phyloP scores from a whole-genome alignment of 371 early-diverging fungal species.

The Apophysomyces trapeziformis region DNA sequence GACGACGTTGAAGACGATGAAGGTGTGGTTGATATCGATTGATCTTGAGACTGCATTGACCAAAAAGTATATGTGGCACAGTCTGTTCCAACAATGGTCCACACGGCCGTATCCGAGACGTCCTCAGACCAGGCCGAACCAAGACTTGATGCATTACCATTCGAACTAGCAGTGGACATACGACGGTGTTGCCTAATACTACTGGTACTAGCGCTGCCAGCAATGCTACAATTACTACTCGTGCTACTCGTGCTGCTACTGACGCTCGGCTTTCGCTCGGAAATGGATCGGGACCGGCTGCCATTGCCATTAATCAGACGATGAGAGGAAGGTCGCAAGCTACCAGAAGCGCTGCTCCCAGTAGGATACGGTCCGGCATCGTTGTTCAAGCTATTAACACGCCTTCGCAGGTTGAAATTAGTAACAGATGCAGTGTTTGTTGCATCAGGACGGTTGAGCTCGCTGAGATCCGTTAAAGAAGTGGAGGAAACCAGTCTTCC shows the following conservation, averaged over 20 bases:
- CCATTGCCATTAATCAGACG: slow-evolving; percentile 17
- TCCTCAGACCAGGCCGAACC: slow-evolving; percentile 78
- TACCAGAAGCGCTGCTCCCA: background rate
- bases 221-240: slow-evolving; percentile 15
- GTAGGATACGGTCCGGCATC: background rate
- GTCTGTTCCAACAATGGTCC: slow-evolving; percentile 89
- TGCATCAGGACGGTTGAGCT: background rate
- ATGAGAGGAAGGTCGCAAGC: slow-evolving; percentile 9
- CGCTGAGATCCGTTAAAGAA: slow-evolving; percentile 14
- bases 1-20: slow-evolving; percentile 17
- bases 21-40: slow-evolving; percentile 6
- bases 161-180: slow-evolving; percentile 22
- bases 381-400: slow-evolving; percentile 26
- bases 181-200: background rate
- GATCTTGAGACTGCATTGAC: slow-evolving; percentile 37
- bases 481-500: slow-evolving; percentile 9
- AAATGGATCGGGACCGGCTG: slow-evolving; percentile 13
- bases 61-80: slow-evolving; percentile 77
- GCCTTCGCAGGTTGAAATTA: slow-evolving; percentile 17
- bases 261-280: slow-evolving; percentile 28
- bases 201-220: slow-evolving; percentile 17
- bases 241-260: slow-evolving; percentile 24
- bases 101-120: slow-evolving; percentile 84
- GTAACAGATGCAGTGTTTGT: background rate
- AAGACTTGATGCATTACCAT: slow-evolving; percentile 5